Percentiles rank a stretch among this genome's conserved stretches.
Conservation (phyloP, 345 rosid species). For the Gossypium anomalum region DNA sequence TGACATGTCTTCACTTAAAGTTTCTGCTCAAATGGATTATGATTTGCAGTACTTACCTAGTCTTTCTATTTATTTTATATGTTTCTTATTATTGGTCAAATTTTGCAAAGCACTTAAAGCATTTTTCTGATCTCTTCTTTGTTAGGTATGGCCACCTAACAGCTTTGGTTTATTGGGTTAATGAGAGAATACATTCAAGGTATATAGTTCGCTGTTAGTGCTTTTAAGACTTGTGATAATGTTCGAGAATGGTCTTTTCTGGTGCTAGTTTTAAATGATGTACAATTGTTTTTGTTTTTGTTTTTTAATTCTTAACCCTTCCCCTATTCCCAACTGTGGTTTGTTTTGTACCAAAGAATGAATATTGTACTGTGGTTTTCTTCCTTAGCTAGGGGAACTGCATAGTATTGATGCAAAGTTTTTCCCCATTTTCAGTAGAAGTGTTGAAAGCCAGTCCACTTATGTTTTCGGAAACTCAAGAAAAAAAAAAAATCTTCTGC, state of each 20-base stretch:
- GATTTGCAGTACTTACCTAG: not conserved
- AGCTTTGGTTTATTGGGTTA: constrained; percentile 8
- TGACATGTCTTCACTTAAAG: not conserved
- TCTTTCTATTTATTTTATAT: not conserved
- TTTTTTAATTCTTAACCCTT: not conserved
- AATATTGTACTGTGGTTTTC: not conserved
- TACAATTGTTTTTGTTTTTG: not conserved
- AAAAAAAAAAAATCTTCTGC: too few species aligned
- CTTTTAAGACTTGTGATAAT: not conserved
- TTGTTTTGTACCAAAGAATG: not conserved
- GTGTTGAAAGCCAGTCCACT: too few species aligned
- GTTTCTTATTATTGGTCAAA: not conserved
- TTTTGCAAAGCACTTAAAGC: not conserved
- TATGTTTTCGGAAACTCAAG: too few species aligned
- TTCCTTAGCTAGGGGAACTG: too few species aligned
- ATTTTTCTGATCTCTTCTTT: not conserved
- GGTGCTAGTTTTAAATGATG: not conserved
- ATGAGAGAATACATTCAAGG: constrained; percentile 1
- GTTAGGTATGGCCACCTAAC: constrained; percentile 2
- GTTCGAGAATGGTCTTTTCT: not conserved
- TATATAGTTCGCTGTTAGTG: not conserved
- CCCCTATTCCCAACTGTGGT: too few species aligned
- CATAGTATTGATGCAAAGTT: too few species aligned
- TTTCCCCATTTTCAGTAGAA: too few species aligned
- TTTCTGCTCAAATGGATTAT: not conserved